These are phyloP conservation scores for Kernera saxatilis DNA, from an alignment of 345 rosid species.

Conservation along the genomic window DNA sequence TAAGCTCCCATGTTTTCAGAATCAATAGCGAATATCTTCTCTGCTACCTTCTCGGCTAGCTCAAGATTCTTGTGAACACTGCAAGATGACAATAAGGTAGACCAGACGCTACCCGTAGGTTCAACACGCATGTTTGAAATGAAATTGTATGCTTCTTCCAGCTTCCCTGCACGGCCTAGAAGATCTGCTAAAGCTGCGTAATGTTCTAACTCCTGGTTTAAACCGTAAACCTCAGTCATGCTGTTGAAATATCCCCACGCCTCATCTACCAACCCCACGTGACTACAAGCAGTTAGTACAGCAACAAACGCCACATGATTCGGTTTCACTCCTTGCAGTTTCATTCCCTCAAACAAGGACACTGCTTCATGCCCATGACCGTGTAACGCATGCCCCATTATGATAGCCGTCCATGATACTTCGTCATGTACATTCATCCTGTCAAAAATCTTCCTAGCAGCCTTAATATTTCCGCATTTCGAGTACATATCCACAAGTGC, in stretches of 20 bases:
- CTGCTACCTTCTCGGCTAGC: constrained; percentile 64
- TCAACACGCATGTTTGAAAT: constrained; percentile 42
- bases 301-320: constrained; percentile 67
- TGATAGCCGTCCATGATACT: constrained; percentile 89
- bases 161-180: constrained; percentile 83
- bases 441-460: constrained; percentile 57
- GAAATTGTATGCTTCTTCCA: constrained; percentile 72
- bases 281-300: constrained; percentile 84
- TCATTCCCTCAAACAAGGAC: constrained; percentile 69
- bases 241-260: constrained; percentile 54
- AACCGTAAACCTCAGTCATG: constrained; percentile 54
- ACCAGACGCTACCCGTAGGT: constrained; percentile 67
- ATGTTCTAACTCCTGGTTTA: constrained; percentile 69
- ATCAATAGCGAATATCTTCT: constrained; percentile 50
- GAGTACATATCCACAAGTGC: constrained; percentile 91
- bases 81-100: constrained; percentile 65
- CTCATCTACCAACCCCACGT: constrained; percentile 61
- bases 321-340: constrained; percentile 57
- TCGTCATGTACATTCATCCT: constrained; percentile 57
- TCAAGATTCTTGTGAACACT: constrained; percentile 67
- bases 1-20: constrained; percentile 68
- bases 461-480: constrained; percentile 69
- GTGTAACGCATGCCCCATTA: constrained; percentile 80
- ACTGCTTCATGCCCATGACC: constrained; percentile 66
- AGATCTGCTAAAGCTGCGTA: constrained; percentile 80